Evolutionary conservation across 768 basidiomycete genomes (phyloP), one percentile per base, ranked within the genome.

Genomic region (Candolleomyces aberdarensis): DNA sequence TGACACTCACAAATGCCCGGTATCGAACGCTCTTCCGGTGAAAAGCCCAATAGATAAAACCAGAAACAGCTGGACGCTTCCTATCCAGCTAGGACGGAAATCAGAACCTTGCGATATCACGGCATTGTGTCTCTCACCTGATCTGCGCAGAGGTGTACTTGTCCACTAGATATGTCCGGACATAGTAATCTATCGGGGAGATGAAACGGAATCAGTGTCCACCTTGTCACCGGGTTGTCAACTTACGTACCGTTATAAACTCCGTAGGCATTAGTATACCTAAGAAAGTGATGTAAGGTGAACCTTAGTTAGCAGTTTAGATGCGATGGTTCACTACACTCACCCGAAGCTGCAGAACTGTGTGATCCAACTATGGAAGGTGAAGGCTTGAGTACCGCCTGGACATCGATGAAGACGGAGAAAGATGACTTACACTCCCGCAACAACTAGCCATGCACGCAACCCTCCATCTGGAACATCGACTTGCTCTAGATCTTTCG

Each of bases 1-100:
- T 14, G 20, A 20, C 15, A 47, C 65, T 56, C 36, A 80, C 80
- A 83, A 83, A 67, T 83, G 80, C 55, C 85, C 84, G 20, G 74
- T 74, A 54, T 85, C 85, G 64, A 82, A 83, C 6, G 78, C 68
- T 51, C 79, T 74, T 13, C 85, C 85, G 3, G 77, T 73, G 48
- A 80, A 56, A 29, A 83, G 67, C 1, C 83, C 82, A 43, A 73
- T 71, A 2, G 78, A 72, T 40, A 84, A 69, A 19, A 79, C 70
- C 17, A 85, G 69, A 57, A 80, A 77, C 10, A 83, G 69, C 56
- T 85, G 82, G 9, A 75, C 70, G 36, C 83, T 81, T 10, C 84
- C 85, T 32, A 85, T 72, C 73, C 71, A 77, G 20, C 72, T 77
- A 26, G 19, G 52, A 43, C 32, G 19, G 49, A 9, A n/a, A 47